Percentiles rank a stretch among this genome's conserved stretches.
phyloP scores from a whole-genome alignment of 306 rosid species.

The Acacia confusa region DNA sequence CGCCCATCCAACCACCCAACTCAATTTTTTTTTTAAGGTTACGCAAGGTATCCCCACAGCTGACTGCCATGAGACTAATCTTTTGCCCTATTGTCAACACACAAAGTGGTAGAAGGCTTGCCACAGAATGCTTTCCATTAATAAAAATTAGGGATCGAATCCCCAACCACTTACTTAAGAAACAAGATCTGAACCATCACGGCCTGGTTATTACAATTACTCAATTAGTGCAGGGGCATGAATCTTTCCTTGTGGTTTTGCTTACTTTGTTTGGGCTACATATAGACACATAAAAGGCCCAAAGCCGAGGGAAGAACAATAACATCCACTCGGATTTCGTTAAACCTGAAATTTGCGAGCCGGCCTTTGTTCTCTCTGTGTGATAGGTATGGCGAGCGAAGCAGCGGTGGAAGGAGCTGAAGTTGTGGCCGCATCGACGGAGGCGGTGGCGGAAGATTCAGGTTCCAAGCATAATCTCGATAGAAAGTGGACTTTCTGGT shows the following conservation, averaged over 20 bases:
- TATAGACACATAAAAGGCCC: background rate
- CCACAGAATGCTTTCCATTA: no score
- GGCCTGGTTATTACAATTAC: no score
- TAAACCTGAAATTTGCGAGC: background rate
- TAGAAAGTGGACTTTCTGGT: conserved; percentile 95
- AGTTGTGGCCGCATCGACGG: conserved; percentile 21
- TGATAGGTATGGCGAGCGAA: conserved; percentile 63
- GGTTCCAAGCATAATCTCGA: conserved; percentile 59
- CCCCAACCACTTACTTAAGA: no score
- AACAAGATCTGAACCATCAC: no score
- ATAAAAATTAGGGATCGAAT: no score
- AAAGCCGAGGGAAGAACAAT: background rate
- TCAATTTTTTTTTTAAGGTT: no score
- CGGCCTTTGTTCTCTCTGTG: background rate
- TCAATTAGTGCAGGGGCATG: background rate
- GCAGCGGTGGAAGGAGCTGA: conserved; percentile 31
- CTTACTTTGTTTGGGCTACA: background rate
- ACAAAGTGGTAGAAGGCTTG: no score
- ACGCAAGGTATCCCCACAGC: no score
- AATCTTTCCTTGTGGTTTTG: background rate
- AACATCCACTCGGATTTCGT: background rate
- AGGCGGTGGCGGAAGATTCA: background rate
- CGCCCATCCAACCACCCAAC: no score
- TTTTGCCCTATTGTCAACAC: no score
- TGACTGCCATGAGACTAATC: no score